Percentiles rank a stretch among this genome's conserved stretches.
Conservation (phyloP, 192 early-diverging fungal genomes). For the Linnemannia schmuckeri region DNA sequence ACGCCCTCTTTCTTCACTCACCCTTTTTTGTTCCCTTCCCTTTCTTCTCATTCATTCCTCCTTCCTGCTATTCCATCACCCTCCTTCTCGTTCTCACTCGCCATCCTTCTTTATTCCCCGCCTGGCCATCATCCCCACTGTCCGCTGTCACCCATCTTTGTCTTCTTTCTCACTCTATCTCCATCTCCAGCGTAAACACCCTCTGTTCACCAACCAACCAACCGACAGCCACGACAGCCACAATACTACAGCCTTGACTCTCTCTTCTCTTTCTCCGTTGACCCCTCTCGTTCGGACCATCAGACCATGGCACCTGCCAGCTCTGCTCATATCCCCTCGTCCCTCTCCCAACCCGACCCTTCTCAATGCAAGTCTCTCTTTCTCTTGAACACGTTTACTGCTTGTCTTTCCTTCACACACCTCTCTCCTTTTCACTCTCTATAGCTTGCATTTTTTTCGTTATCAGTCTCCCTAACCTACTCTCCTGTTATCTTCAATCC, state of each 20-base stretch:
- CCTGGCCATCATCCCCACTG: constrained; percentile 3
- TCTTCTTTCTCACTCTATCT: background rate
- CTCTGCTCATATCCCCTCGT: constrained; percentile 28
- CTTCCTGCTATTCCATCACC: background rate
- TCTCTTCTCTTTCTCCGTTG: background rate
- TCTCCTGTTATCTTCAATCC: background rate
- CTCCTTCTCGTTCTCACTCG: background rate
- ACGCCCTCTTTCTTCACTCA: background rate
- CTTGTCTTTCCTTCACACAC: background rate
- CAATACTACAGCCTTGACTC: background rate
- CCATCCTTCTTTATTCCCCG: background rate
- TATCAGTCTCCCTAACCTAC: background rate
- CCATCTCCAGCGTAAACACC: background rate
- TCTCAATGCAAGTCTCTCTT: constrained; percentile 41
- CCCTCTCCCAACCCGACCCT: constrained; percentile 25
- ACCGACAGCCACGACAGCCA: background rate
- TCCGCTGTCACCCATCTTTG: background rate
- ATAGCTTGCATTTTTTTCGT: background rate
- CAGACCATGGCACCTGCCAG: constrained; percentile 16
- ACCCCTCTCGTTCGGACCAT: background rate
- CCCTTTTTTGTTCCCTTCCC: background rate
- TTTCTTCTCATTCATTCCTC: background rate
- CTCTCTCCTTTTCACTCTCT: background rate
- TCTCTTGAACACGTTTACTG: constrained; percentile 5
- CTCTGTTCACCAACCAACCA: too few species aligned